Percentiles rank a stretch among this genome's conserved stretches.
These are phyloP conservation scores for Triadica sebifera DNA, from an alignment of 345 rosid genomes.

Conservation along the genomic window DNA sequence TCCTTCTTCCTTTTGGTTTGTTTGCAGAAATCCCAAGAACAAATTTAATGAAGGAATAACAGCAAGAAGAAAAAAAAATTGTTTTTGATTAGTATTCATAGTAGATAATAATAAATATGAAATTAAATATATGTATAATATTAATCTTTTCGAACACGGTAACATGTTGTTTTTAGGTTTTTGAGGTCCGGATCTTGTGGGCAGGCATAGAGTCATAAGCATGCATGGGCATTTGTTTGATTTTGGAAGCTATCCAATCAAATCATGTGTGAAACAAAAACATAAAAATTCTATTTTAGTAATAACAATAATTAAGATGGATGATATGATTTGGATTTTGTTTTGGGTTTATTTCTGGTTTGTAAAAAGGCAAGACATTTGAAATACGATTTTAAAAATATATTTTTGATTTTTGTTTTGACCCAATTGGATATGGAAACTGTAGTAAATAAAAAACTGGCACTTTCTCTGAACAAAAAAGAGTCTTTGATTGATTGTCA, in stretches of 20 bases:
- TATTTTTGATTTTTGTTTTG: slow-evolving; percentile 21
- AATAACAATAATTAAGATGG: too few relatives aligned
- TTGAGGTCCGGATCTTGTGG: slow-evolving; percentile 23
- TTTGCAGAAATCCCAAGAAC: slow-evolving; percentile 23
- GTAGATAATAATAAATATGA: not conserved
- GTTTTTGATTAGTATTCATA: too few relatives aligned
- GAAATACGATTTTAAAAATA: not conserved
- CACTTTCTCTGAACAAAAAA: slow-evolving; percentile 19
- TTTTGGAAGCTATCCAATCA: slow-evolving; percentile 20
- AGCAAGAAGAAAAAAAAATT: not conserved
- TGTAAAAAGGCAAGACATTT: slow-evolving; percentile 5
- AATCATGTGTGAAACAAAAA: slow-evolving; percentile 9
- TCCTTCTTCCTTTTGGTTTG: not conserved
- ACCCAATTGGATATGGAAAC: slow-evolving; percentile 36
- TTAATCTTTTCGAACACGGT: slow-evolving; percentile 20
- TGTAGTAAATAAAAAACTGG: slow-evolving; percentile 40
- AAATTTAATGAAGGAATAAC: too few relatives aligned
- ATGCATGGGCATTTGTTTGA: not conserved
- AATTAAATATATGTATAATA: not conserved
- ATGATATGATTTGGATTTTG: not conserved
- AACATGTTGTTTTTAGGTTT: slow-evolving; percentile 22
- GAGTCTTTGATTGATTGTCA: slow-evolving; percentile 30
- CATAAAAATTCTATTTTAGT: not conserved
- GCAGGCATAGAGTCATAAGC: slow-evolving; percentile 13
- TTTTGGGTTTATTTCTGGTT: slow-evolving; percentile 5